Evolutionary conservation across 352 stramenopile genomes (phyloP).

Genomic region (Globisporangium emineosum): DNA sequence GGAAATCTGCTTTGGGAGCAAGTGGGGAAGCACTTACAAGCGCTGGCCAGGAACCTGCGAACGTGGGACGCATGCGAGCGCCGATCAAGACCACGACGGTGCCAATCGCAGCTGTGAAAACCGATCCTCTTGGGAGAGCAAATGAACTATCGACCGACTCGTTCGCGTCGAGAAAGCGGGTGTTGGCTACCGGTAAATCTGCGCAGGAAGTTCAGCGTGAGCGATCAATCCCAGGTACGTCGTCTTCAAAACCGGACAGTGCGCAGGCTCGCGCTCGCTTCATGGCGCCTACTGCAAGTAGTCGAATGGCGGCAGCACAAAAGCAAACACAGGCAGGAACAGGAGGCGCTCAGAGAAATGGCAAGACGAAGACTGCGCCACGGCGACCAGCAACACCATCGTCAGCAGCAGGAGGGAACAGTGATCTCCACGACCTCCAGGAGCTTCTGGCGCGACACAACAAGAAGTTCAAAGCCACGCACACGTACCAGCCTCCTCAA

Average conservation of each 20-base stretch:
- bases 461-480: slow-evolving; percentile 69
- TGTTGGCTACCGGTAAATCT: not conserved
- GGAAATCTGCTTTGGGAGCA: not conserved
- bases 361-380: slow-evolving; percentile 3
- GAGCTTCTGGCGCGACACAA: slow-evolving; percentile 67
- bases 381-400: not conserved
- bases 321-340: not conserved
- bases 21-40: not conserved
- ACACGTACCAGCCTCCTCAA: slow-evolving; percentile 76
- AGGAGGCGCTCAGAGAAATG: not conserved
- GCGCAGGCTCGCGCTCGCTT: slow-evolving; percentile 9
- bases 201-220: not conserved
- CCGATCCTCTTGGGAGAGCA: not conserved
- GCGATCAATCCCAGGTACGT: not conserved
- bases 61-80: slow-evolving; percentile 4
- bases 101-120: not conserved
- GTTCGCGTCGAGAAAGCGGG: not conserved
- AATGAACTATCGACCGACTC: not conserved
- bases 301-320: slow-evolving; percentile 11
- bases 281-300: slow-evolving; percentile 18
- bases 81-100: slow-evolving; percentile 12
- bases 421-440: slow-evolving; percentile 40
- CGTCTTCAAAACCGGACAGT: not conserved
- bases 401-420: not conserved
- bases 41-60: not conserved